Base-by-base conservation (phyloP, 2,329 filamentous ascomycete species). In the Lojkania enalia region DNA sequence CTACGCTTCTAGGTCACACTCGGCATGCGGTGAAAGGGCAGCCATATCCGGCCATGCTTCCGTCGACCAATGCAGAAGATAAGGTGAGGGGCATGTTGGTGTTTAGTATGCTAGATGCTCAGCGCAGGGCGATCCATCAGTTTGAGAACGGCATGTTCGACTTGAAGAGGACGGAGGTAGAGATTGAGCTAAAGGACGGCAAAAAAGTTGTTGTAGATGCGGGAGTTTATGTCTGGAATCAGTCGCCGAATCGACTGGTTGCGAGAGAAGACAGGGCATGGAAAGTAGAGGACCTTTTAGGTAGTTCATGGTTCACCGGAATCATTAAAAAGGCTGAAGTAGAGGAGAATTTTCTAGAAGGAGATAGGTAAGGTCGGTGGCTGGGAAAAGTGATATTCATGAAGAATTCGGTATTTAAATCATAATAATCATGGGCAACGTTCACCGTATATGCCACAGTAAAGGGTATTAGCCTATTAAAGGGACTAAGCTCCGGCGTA, bases 141-240 rank as follows among this genome's bases (percentile, higher is more conserved):
- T 36, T 36, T 20, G 15, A 36, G 11, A 36, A 36, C 33, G 9
- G 7, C 9, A 21, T 36, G 33, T 36, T 36, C 15, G 33, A 36
- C 15, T 15, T 36, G 12, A 18, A 12, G 7, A 16, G 19, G 15
- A 21, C 33, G 13, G 20, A 36, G 9, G 33, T 12, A 18, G 33
- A 36, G 19, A 36, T 21, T 20, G 33, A 36, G 11, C 15, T 20
- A 20, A 36, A 19, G 15, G 33, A 36, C 16, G 30, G 30, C 11
- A 6, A 33, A 9, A 33, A 16, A 15, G 14, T 33, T 9, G 16
- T 16, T 9, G 14, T 33, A 16, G 30, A 33, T 33, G 16, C 30
- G 6, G 30, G 30, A 6, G 30, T 33, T 15, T 33, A 33, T 33
- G 30, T 33, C 6, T 33, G 30, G 30, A 33, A 33, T 33, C 7